Evolutionary conservation across 2,329 filamentous ascomycete genomes (phyloP), one percentile per base, ranked within the genome.

Genomic region (Zymoseptoria crescenta): DNA sequence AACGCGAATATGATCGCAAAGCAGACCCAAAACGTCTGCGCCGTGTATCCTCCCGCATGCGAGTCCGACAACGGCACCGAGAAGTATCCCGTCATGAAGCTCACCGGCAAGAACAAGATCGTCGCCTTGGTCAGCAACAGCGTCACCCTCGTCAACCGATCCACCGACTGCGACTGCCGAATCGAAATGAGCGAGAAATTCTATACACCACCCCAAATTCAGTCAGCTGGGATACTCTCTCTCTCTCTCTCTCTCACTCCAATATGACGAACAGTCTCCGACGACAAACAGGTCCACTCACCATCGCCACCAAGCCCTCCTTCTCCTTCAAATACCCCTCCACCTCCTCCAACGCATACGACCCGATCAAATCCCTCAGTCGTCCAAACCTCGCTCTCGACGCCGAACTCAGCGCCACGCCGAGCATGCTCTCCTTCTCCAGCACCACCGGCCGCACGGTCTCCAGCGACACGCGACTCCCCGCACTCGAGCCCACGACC

Each of bases 161-260:
- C 87, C 9, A 89, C 87, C 3, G 84, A 83, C 63, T 85, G 82
- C 0, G 87, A 88, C 71, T 91, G 87, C 69, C 88, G 89, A 68
- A 90, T 84, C 19, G 87, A 84, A 59, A 87, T 89, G 63, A 91
- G 80, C 71, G 88, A 89, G 78, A 91, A 91, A 71, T 90, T 90
- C 85, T 88, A 59, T 27, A 45, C 8, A 24, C 8, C 53, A 58
- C 59, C 54, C 61, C 54, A 54, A 28, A 24, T 48, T 48, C 10
- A 53, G 57, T n/a, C 29, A 51, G 49, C 8, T 24, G 4, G 24
- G 4, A n/a, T n/a, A n/a, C n/a, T n/a, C n/a, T n/a, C n/a, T n/a
- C n/a, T n/a, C n/a, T n/a, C n/a, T n/a, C n/a, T 24, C 24, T 21
- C 35, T 24, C 48, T 45, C 35, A 45, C 35, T 45, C 35, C 10